phyloP scores from a whole-genome alignment of 805 yeast species.

The Metschnikowia lochheadii region DNA sequence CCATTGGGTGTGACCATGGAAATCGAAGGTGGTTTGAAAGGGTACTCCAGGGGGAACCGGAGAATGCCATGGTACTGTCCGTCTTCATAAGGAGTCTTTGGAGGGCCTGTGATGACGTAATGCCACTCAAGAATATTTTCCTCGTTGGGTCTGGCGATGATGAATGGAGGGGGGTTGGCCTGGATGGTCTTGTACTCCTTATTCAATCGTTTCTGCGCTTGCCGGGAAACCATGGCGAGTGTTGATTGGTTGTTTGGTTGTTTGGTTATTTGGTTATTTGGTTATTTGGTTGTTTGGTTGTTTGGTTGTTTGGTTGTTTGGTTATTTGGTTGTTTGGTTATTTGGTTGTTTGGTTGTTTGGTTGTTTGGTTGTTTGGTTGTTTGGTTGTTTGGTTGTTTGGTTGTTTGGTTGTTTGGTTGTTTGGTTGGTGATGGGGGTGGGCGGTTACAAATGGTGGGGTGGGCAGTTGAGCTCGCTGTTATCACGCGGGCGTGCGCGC shows the following conservation, averaged over 20 bases:
- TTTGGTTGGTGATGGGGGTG: background rate
- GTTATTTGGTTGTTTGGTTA: too few species aligned
- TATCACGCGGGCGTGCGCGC: background rate
- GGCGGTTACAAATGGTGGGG: background rate
- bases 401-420: background rate
- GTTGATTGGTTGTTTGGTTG: background rate
- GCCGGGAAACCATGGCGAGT: conserved; percentile 30
- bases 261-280: too few species aligned
- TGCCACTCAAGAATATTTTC: conserved; percentile 90
- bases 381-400: background rate
- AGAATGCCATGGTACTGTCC: conserved; percentile 93
- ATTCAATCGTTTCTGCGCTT: conserved; percentile 50
- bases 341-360: background rate
- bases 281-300: background rate
- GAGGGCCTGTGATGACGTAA: conserved; percentile 87
- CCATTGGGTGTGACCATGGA: conserved; percentile 90
- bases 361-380: background rate
- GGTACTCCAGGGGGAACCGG: conserved; percentile 78
- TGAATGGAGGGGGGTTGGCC: conserved; percentile 80
- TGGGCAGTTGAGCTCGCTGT: background rate
- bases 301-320: background rate
- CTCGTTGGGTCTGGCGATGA: conserved; percentile 83
- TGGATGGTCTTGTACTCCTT: conserved; percentile 78
- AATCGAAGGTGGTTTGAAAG: conserved; percentile 88
- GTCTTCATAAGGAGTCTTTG: conserved; percentile 76